Conservation (phyloP, 2,329 filamentous ascomycete genomes). For the Botrytis byssoidea region DNA sequence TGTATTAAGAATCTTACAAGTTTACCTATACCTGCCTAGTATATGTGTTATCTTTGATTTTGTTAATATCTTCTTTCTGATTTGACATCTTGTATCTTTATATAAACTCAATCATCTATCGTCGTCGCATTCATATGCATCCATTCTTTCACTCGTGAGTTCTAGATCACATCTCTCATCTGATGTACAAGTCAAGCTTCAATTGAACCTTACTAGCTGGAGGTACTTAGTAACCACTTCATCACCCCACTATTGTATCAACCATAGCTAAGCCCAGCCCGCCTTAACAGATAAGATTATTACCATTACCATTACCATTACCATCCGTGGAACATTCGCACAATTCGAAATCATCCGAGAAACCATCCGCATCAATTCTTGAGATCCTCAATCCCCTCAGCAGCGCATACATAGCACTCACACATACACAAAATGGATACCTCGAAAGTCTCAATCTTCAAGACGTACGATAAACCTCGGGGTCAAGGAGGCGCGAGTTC, state of each 20-base stretch:
- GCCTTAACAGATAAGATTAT: background rate
- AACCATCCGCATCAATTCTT: background rate
- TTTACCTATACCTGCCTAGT: background rate
- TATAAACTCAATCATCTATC: background rate
- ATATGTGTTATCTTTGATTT: background rate
- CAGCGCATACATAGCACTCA: background rate
- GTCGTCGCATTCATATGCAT: background rate
- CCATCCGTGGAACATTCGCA: constrained; percentile 6
- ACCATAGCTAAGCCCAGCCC: background rate
- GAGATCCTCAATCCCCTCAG: background rate
- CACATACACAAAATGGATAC: constrained; percentile 33
- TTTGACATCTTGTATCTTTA: background rate
- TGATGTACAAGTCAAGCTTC: background rate
- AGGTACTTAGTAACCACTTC: background rate
- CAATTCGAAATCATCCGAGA: constrained; percentile 3
- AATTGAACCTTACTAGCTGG: background rate
- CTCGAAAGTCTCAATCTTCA: constrained; percentile 37
- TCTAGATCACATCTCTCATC: background rate
- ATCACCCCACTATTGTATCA: background rate
- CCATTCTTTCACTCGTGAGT: background rate
- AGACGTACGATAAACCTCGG: constrained; percentile 39
- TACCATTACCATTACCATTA: background rate
- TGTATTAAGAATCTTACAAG: background rate
- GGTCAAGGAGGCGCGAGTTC: constrained; percentile 53
- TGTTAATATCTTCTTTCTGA: background rate